These are phyloP conservation scores for Kuraishia capsulata DNA, from an alignment of 805 yeast species.

Conservation along the genomic window DNA sequence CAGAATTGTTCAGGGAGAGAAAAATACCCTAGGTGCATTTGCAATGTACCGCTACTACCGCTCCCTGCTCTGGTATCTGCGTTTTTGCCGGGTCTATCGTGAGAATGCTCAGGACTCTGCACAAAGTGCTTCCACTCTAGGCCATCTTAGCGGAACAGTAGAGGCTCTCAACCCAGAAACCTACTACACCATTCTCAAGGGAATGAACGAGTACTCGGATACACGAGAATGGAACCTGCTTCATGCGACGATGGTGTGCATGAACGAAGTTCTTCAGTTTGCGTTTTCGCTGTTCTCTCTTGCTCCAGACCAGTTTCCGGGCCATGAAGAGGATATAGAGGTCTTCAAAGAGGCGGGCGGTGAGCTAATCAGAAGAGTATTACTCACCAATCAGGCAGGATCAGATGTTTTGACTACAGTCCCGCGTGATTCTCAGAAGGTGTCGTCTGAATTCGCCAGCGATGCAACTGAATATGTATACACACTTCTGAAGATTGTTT, in stretches of 20 bases:
- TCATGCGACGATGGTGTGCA: conserved; percentile 62
- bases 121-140: conserved; percentile 14
- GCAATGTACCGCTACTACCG: conserved; percentile 40
- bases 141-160: conserved; percentile 27
- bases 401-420: conserved; percentile 46
- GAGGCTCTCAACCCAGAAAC: conserved; percentile 53
- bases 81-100: conserved; percentile 43
- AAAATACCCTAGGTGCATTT: conserved; percentile 21
- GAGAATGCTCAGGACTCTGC: conserved; percentile 21
- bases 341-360: conserved; percentile 24
- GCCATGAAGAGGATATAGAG: conserved; percentile 32
- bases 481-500: conserved; percentile 39
- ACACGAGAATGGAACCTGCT: conserved; percentile 47
- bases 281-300: conserved; percentile 22
- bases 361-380: conserved; percentile 34
- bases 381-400: conserved; percentile 61
- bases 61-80: conserved; percentile 67
- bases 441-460: conserved; percentile 52
- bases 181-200: conserved; percentile 37
- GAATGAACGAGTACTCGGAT: conserved; percentile 29
- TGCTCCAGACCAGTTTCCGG: conserved; percentile 7
- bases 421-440: conserved; percentile 55
- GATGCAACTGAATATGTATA: conserved; percentile 59
- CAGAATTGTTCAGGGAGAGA: conserved; percentile 10
- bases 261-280: conserved; percentile 50